Conservation (phyloP, 2,329 filamentous ascomycete species). For the Aschersonia sp. region DNA sequence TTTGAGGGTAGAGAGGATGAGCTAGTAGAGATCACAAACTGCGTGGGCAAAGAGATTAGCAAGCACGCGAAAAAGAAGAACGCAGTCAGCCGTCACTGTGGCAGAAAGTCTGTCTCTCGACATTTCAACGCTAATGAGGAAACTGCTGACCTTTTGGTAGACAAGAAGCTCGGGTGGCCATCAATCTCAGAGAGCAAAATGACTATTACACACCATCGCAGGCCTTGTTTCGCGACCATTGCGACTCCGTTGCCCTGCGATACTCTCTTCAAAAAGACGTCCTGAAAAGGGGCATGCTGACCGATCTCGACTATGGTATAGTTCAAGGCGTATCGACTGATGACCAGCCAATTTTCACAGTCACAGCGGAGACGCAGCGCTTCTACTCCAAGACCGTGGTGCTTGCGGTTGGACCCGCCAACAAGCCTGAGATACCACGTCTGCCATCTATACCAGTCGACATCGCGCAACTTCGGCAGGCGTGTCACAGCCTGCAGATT, state of each 20-base stretch:
- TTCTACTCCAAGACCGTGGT: constrained; percentile 51
- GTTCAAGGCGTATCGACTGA: constrained; percentile 27
- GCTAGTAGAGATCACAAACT: constrained; percentile 54
- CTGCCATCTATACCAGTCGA: constrained; percentile 17
- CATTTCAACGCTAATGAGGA: too few species aligned
- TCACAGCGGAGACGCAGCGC: constrained; percentile 38
- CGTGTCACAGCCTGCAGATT: constrained; percentile 52
- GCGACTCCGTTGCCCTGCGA: constrained; percentile 37
- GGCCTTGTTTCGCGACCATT: constrained; percentile 47
- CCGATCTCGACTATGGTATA: constrained; percentile 44
- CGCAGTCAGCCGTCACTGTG: constrained; percentile 15
- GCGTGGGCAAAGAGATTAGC: constrained; percentile 66
- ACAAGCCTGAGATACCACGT: constrained; percentile 34
- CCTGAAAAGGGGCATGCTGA: constrained; percentile 44
- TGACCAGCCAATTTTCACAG: constrained; percentile 46
- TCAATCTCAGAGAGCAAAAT: constrained; percentile 53
- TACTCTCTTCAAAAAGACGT: constrained; percentile 34
- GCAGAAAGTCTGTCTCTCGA: constrained; percentile 25
- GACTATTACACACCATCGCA: constrained; percentile 56
- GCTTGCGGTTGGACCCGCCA: constrained; percentile 56
- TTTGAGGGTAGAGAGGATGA: constrained; percentile 45
- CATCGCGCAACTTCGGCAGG: constrained; percentile 19
- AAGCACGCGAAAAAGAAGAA: constrained; percentile 63
- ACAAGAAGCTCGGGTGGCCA: constrained; percentile 30
- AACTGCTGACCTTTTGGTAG: constrained; percentile 11